phyloP scores from a whole-genome alignment of 805 yeast species.

The Alloascoidea hylecoeti region DNA sequence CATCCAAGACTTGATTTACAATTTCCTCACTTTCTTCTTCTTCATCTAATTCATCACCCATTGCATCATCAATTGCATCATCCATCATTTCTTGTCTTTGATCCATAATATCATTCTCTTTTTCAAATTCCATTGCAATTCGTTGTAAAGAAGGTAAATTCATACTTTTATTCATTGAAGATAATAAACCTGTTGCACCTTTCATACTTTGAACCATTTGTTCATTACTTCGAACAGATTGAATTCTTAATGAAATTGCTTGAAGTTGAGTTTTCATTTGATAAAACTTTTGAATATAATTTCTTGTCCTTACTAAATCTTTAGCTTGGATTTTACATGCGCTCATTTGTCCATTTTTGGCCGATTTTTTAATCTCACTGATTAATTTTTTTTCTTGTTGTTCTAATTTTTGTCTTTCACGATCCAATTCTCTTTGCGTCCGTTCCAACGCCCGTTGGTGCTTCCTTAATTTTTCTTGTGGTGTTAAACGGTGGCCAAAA shows the following conservation, averaged over 20 bases:
- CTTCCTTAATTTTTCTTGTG: conserved; percentile 88
- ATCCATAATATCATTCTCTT: conserved; percentile 92
- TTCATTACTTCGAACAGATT: conserved; percentile 83
- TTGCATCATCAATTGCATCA: conserved; percentile 92
- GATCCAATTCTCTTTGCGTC: conserved; percentile 83
- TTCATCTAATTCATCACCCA: conserved; percentile 79
- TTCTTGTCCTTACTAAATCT: conserved; percentile 82
- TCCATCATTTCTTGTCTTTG: conserved; percentile 99
- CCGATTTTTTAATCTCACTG: conserved; percentile 78
- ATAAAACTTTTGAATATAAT: conserved; percentile 74
- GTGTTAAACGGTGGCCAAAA: conserved; percentile 86
- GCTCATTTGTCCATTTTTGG: conserved; percentile 76
- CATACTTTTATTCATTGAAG: conserved; percentile 82
- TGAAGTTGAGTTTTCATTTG: conserved; percentile 91
- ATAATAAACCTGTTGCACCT: conserved; percentile 77
- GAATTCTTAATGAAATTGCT: conserved; percentile 85
- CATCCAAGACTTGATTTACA: conserved; percentile 85
- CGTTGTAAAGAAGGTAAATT: conserved; percentile 79
- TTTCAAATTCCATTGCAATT: conserved; percentile 91
- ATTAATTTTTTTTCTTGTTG: conserved; percentile 84
- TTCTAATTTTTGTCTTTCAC: conserved; percentile 80
- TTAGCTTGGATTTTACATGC: conserved; percentile 93
- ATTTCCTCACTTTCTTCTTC: conserved; percentile 88
- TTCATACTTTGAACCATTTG: conserved; percentile 93
- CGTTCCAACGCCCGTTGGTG: conserved; percentile 92